Evolutionary conservation across 495 filamentous ascomycete genomes (phyloP), one percentile per base, ranked within the genome.

Genomic region (Endocarpon pusillum): DNA sequence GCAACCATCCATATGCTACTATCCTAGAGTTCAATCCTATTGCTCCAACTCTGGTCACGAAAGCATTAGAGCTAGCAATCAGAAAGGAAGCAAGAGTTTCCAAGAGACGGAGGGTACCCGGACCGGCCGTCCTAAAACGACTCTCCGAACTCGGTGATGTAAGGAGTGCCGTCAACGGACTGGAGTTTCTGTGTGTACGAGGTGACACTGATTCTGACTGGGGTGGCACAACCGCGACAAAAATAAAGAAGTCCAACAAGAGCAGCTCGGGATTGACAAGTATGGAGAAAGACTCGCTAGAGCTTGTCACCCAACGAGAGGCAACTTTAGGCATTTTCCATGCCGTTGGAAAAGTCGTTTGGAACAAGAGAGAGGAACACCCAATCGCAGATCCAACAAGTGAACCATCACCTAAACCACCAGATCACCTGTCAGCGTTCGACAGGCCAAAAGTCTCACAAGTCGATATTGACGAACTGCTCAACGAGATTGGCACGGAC

Each of bases 251-350:
- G 43, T 66, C 67, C 24, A 55, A 55, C 19, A 70, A 66, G 39
- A 61, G 66, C 20, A 48, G 55, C 15, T 53, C 59, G n/a, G 47
- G 69, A 2, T 42, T 84, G 17, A 87, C 82, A 0, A 62, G 66
- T 24, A 70, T 76, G 41, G 87, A 93, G 45, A 58, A 64, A 33
- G 71, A 80, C 33, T 78, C 71, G 12, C 51, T 92, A 2, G 64
- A 78, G 41, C 48, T 81, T 28, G 64, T 96, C 3, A 82, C 78
- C 1, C 81, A 86, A 44, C 69, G 91, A 32, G 85, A 94, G 54
- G 69, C 80, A 14, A 87, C 69, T 41, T 61, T 94, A 4, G 86
- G 84, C 1, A 76, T 99, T 37, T 99, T 99, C 46, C 91, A 99
- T 53, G 85, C 91, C 19, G 77, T 99, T 32, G 91, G 86, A 11